Evolutionary conservation across 75 land plant species (phyloP), one percentile per base, ranked within the genome.

Genomic region (Selaginella moellendorffii): DNA sequence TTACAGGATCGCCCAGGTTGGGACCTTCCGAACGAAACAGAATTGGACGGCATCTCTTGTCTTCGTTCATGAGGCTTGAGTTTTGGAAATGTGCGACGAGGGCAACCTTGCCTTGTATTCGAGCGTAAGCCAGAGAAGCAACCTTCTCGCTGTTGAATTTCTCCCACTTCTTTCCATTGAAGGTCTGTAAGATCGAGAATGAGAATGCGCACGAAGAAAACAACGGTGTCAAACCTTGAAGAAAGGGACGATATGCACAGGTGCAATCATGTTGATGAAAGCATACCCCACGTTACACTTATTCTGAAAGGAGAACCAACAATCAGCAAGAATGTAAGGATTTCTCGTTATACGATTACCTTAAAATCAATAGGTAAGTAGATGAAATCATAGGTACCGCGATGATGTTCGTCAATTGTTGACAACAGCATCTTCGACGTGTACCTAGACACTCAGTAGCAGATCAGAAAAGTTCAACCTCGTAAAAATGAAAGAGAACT

Each of bases 81-180:
- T 90, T 90, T 63, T 90, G 96, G 42, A 90, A 90, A 68, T 90
- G 96, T 9, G 89, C 75, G 0, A 90, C 80, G 27, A 90, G 91
- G n/a, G 96, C 96, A 27, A 81, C 72, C 66, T 78, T 86, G 8
- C 96, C 96, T 68, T 90, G 96, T 24, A 90, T 90, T 23, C 96
- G 82, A 9, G 91, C 96, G 75, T 90, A 90, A 54, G 96, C 96
- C 61, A 90, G 63, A 26, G 85, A 83, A 26, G 96, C 96, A 53
- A 90, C 91, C 67, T 90, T 90, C 68, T 90, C 96, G 56, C 92
- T 87, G 51, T 90, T 90, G 65, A 90, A 90, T 71, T 90, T 90
- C 74, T 90, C 96, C 96, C 96, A 90, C 68, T 82, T 87, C 68
- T 84, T 87, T 28, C 90, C 90, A 69, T 87, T 79, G 53, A 87